These are phyloP conservation scores for barley (Hordeum vulgare) DNA, from an alignment of 176 grass and related monocot species.

Conservation along the genomic window DNA sequence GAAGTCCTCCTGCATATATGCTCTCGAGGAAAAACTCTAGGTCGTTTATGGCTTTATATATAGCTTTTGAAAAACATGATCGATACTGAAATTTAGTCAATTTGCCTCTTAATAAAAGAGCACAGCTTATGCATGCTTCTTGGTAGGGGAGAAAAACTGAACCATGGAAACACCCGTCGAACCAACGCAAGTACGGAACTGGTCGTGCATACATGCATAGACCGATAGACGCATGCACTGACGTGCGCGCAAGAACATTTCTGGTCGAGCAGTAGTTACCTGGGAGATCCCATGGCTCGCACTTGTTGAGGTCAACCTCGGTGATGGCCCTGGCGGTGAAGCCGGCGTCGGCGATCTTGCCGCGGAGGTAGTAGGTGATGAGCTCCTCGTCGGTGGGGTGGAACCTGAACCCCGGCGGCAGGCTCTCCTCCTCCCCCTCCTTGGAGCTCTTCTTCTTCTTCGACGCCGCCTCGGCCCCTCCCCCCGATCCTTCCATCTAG, in stretches of 20 bases:
- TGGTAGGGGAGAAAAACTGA: not conserved
- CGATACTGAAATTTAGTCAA: not conserved
- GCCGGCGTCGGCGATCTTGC: constrained; percentile 59
- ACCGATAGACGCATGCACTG: not conserved
- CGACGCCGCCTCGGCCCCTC: constrained; percentile 5
- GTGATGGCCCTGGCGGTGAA: constrained; percentile 87
- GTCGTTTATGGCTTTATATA: not conserved
- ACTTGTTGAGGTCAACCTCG: constrained; percentile 97
- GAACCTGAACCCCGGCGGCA: constrained; percentile 95
- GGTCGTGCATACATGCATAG: not conserved
- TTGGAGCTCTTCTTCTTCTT: constrained; percentile 26
- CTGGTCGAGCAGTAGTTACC: constrained; percentile 22
- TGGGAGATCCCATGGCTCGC: constrained; percentile 96
- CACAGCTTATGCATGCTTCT: not conserved
- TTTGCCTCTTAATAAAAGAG: not conserved
- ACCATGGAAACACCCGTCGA: not conserved
- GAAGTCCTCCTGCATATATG: not conserved
- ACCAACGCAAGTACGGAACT: not conserved
- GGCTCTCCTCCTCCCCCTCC: constrained; percentile 38
- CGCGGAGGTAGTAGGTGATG: constrained; percentile 82
- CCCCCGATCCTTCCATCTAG: constrained; percentile 26
- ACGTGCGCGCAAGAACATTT: not conserved
- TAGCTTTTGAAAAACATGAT: constrained; percentile 31
- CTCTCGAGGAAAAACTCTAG: not conserved
- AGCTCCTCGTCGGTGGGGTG: constrained; percentile 98